Conservation (phyloP, 371 early-diverging fungal species). For the Blakeslea trispora region DNA sequence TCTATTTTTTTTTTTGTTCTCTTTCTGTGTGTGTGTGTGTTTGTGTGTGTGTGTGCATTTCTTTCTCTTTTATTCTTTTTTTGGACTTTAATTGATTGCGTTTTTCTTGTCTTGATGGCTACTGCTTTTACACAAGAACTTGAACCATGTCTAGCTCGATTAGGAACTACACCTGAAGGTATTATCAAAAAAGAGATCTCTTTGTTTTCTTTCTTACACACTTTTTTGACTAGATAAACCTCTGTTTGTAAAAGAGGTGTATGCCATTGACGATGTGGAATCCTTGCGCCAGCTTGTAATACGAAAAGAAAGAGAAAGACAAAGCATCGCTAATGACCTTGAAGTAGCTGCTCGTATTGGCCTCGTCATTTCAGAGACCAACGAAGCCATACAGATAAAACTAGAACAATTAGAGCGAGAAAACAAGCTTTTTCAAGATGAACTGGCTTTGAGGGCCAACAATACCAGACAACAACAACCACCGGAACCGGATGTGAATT, state of each 20-base stretch:
- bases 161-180: slow-evolving; percentile 55
- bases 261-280: slow-evolving; percentile 54
- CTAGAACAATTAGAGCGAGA: slow-evolving; percentile 60
- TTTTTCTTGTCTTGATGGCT: neutral
- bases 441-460: slow-evolving; percentile 27
- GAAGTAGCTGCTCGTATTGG: slow-evolving; percentile 71
- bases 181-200: neutral
- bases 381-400: slow-evolving; percentile 59
- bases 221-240: slow-evolving; percentile 44
- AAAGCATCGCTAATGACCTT: slow-evolving; percentile 60
- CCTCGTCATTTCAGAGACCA: slow-evolving; percentile 63
- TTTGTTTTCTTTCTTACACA: slow-evolving; percentile 14
- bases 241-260: slow-evolving; percentile 45
- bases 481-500: neutral
- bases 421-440: slow-evolving; percentile 53
- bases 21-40: too few species aligned
- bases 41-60: too few species aligned
- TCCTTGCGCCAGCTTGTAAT: slow-evolving; percentile 54
- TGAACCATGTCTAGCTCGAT: slow-evolving; percentile 51
- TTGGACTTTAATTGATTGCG: neutral
- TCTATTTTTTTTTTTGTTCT: too few species aligned
- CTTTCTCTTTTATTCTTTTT: too few species aligned
- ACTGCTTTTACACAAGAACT: slow-evolving; percentile 32
- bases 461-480: slow-evolving; percentile 10
- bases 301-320: slow-evolving; percentile 67